These are phyloP conservation scores for Hypsizygus marmoreus DNA, from an alignment of 768 basidiomycete species.

Conservation along the genomic window DNA sequence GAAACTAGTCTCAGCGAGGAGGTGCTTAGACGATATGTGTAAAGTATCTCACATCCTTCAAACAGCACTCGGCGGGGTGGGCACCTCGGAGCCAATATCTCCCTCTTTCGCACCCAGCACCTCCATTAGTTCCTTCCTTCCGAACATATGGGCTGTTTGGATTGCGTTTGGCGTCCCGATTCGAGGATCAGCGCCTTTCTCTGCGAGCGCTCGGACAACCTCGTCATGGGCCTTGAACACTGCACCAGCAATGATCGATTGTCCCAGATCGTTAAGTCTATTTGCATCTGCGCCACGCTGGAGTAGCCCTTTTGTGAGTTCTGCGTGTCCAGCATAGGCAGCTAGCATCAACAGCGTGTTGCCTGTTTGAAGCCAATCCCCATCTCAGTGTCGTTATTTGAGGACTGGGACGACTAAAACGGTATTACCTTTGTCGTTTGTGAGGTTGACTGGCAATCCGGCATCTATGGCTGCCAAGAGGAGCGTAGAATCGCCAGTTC, in stretches of 20 bases:
- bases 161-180: slow-evolving; percentile 68
- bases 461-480: slow-evolving; percentile 64
- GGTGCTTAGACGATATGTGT: background rate
- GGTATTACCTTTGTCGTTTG: slow-evolving; percentile 64
- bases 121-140: slow-evolving; percentile 53
- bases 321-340: slow-evolving; percentile 67
- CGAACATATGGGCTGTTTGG: slow-evolving; percentile 70
- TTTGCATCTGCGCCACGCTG: slow-evolving; percentile 64
- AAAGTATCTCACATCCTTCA: background rate
- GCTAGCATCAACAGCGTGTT: slow-evolving; percentile 82
- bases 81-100: slow-evolving; percentile 45
- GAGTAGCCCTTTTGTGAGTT: slow-evolving; percentile 55
- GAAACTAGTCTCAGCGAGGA: background rate
- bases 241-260: slow-evolving; percentile 75
- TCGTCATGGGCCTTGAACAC: slow-evolving; percentile 74
- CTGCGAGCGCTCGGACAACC: slow-evolving; percentile 58
- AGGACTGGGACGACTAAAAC: background rate
- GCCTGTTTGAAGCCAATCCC: slow-evolving; percentile 40
- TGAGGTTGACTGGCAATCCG: slow-evolving; percentile 72
- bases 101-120: slow-evolving; percentile 60
- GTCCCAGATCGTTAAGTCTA: slow-evolving; percentile 67
- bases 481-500: slow-evolving; percentile 53
- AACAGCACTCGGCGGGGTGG: slow-evolving; percentile 29
- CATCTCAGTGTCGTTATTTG: slow-evolving; percentile 5
- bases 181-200: slow-evolving; percentile 62